Base-by-base conservation (phyloP, 148 eudicot genomes). In the Nepenthes gracilis region DNA sequence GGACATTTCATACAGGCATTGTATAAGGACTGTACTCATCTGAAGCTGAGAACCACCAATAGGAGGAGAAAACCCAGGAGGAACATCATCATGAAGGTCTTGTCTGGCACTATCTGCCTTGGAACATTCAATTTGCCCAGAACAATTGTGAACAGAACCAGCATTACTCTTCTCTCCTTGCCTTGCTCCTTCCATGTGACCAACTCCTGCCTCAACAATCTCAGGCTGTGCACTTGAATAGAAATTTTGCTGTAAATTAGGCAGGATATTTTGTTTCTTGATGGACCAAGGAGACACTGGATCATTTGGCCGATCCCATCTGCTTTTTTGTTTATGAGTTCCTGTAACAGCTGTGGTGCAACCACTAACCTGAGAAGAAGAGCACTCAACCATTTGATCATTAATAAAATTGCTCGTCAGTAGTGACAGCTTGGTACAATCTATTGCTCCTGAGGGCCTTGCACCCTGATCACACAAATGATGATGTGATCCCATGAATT, bases 321-420 rank as follows among this genome's bases (percentile, higher is more conserved):
- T 77, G 72, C 93, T 91, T 78, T 87, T 91, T 34, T 96, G 92
- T 73, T 85, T 91, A 40, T 85, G 87, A 48, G 67, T 72, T 60
- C 55, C 57, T 63, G 62, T 63, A 50, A 61, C 64, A 50, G 65
- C 53, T 34, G 72, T 36, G 48, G 66, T 67, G 43, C 59, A 33
- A 63, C 47, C 47, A 65, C 55, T 70, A 62, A 47, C 9, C 63
- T 59, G 67, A 43, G 83, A 59, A 70, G 83, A 74, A 58, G 62
- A 55, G 64, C 70, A 70, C 40, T 81, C 90, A 1, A 45, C 59
- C 34, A 35, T 62, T 14, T 65, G 61, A 66, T 61, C 34, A 73
- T 83, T 77, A 51, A 60, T 43, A 36, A 71, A 48, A 67, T 60
- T 66, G 52, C 70, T 69, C 33, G 63, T 33, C 23, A 35, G 43